Evolutionary conservation across 1,139 yeast species (phyloP).

Genomic region (Magnusiomyces tetraspermus): DNA sequence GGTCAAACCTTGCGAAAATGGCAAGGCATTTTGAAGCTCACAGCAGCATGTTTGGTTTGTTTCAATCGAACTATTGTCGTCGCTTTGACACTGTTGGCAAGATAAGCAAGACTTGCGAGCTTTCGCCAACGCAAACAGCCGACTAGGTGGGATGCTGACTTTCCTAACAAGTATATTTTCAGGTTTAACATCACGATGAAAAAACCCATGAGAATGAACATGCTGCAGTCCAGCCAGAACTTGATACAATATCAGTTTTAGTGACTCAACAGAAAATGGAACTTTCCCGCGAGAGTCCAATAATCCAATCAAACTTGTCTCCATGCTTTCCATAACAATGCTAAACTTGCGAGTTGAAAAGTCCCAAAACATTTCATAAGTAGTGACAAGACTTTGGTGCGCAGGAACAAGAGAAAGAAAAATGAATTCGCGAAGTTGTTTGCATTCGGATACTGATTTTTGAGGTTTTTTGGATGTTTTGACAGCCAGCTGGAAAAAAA

Average conservation of each 20-base stretch:
- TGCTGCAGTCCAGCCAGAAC: constrained; percentile 68
- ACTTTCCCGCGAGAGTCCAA: constrained; percentile 37
- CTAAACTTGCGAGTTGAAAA: constrained; percentile 48
- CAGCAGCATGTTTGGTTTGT: not conserved
- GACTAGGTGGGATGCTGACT: constrained; percentile 8
- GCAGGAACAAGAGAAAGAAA: constrained; percentile 64
- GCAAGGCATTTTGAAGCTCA: not conserved
- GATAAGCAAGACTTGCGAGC: not conserved
- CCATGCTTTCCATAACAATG: constrained; percentile 85
- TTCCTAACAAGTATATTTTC: constrained; percentile 67
- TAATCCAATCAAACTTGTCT: constrained; percentile 62
- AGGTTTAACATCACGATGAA: constrained; percentile 90
- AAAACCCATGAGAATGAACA: constrained; percentile 64
- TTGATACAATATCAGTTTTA: constrained; percentile 58
- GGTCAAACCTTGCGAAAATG: not conserved
- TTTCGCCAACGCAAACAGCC: not conserved
- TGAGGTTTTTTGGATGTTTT: constrained; percentile 62
- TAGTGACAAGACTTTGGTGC: constrained; percentile 61
- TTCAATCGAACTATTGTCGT: no score
- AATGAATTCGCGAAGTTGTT: constrained; percentile 60
- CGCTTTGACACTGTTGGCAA: not conserved
- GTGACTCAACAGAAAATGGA: constrained; percentile 47
- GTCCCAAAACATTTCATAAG: constrained; percentile 74
- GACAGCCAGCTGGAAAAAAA: constrained; percentile 64
- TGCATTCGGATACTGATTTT: constrained; percentile 45